Evolutionary conservation across 768 basidiomycete species (phyloP).

Genomic region (Suillus clintonianus): DNA sequence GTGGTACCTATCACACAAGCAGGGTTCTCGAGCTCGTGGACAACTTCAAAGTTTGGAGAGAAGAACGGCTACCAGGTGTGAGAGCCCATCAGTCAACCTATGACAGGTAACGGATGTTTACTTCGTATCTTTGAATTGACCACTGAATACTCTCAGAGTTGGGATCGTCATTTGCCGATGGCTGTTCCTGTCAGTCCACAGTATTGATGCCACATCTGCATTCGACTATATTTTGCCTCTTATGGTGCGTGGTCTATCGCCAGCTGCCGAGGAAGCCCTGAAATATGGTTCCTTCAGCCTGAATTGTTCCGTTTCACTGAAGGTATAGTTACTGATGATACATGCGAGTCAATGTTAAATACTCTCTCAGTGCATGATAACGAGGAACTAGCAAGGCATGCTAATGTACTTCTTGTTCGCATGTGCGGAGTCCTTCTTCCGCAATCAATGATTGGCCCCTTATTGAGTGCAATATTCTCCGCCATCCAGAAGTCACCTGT

Average conservation of each 20-base stretch:
- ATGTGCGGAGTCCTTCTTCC: conserved; percentile 89
- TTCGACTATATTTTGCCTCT: conserved; percentile 85
- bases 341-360: conserved; percentile 2
- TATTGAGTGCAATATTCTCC: conserved; percentile 72
- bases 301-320: conserved; percentile 79
- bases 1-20: conserved; percentile 59
- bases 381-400: conserved; percentile 64
- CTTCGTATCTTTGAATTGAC: background rate
- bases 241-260: conserved; percentile 51
- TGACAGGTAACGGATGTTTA: conserved; percentile 54
- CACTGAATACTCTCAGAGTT: conserved; percentile 41
- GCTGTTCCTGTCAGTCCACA: conserved; percentile 74
- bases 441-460: conserved; percentile 60
- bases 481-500: conserved; percentile 79
- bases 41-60: conserved; percentile 69
- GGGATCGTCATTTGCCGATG: conserved; percentile 74
- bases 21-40: conserved; percentile 63
- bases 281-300: conserved; percentile 44
- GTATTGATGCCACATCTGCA: conserved; percentile 71
- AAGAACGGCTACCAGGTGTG: conserved; percentile 69
- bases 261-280: background rate
- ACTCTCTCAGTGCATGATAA: conserved; percentile 63
- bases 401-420: conserved; percentile 71
- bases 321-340: conserved; percentile 33
- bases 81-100: conserved; percentile 86